Percentiles rank a stretch among this genome's conserved stretches.
Evolutionary conservation across 2,329 filamentous ascomycete species (phyloP).

Genomic region (Fusarium chlamydosporum): DNA sequence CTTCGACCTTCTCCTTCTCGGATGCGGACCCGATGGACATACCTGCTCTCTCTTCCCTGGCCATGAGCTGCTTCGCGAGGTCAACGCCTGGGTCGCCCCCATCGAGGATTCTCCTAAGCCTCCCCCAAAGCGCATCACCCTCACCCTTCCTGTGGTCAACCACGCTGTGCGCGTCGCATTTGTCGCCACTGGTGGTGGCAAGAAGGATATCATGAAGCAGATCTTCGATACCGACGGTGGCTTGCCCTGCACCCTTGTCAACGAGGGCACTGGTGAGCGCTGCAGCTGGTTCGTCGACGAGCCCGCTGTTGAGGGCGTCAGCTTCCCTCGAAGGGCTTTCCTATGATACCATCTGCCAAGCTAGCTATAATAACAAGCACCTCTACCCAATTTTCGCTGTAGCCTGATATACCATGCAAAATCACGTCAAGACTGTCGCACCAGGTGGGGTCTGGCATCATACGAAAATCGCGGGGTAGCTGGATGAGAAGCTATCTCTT

Average conservation of each 20-base stretch:
- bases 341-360: constrained; percentile 54
- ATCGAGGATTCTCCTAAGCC: constrained; percentile 97
- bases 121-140: constrained; percentile 88
- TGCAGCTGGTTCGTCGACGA: constrained; percentile 97
- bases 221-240: constrained; percentile 87
- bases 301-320: constrained; percentile 86
- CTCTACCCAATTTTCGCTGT: constrained; percentile 22
- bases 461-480: constrained; percentile 40
- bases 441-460: constrained; percentile 28
- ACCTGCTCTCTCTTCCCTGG: constrained; percentile 97
- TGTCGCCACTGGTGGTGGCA: constrained; percentile 88
- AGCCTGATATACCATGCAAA: constrained; percentile 28
- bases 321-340: constrained; percentile 81
- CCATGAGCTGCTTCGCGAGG: constrained; percentile 87
- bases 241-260: constrained; percentile 89
- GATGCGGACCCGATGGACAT: constrained; percentile 95
- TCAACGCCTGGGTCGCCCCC: constrained; percentile 89
- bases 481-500: constrained; percentile 32
- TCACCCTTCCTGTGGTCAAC: constrained; percentile 90
- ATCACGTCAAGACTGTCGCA: constrained; percentile 19
- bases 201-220: constrained; percentile 91
- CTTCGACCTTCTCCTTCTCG: constrained; percentile 93
- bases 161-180: constrained; percentile 91
- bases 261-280: constrained; percentile 84
- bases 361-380: constrained; percentile 29